Percentiles rank a stretch among this genome's conserved stretches.
phyloP scores from a whole-genome alignment of 768 basidiomycete genomes.

The Auricularia cornea region DNA sequence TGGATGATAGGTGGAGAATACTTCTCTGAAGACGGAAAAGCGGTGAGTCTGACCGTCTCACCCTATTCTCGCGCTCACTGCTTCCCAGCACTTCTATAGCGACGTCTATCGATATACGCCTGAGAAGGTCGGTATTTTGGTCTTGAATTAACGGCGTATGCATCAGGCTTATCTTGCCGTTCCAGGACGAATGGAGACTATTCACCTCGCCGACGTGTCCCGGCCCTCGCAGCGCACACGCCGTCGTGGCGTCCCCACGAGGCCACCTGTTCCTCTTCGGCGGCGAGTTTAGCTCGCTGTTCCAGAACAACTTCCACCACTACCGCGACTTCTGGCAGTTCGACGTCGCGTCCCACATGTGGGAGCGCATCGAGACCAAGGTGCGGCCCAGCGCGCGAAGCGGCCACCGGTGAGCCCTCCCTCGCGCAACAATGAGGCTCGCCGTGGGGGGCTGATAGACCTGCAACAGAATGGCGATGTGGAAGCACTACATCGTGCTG shows the following conservation, averaged over 20 bases:
- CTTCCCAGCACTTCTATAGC: conserved; percentile 67
- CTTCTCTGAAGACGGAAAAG: conserved; percentile 78
- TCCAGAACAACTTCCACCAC: conserved; percentile 81
- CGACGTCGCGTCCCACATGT: conserved; percentile 65
- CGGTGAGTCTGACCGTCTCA: conserved; percentile 34
- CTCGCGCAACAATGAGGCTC: no score
- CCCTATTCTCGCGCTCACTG: background rate
- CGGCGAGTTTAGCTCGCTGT: conserved; percentile 67
- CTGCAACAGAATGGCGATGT: conserved; percentile 63
- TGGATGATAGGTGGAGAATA: conserved; percentile 86
- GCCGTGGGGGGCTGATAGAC: background rate
- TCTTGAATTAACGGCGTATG: background rate
- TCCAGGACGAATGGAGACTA: conserved; percentile 88
- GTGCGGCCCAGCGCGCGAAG: conserved; percentile 69
- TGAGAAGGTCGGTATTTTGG: conserved; percentile 46
- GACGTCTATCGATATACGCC: conserved; percentile 83
- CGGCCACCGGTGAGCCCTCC: conserved; percentile 71
- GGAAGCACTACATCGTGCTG: conserved; percentile 80
- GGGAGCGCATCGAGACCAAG: conserved; percentile 88
- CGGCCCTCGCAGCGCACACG: conserved; percentile 82
- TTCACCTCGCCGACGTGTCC: conserved; percentile 81
- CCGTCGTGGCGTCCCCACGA: conserved; percentile 62
- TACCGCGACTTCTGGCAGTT: conserved; percentile 89
- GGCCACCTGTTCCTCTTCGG: conserved; percentile 83
- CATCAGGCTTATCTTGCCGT: background rate